These are phyloP conservation scores for Amanita rimosa DNA, from an alignment of 768 basidiomycete genomes.

Conservation along the genomic window DNA sequence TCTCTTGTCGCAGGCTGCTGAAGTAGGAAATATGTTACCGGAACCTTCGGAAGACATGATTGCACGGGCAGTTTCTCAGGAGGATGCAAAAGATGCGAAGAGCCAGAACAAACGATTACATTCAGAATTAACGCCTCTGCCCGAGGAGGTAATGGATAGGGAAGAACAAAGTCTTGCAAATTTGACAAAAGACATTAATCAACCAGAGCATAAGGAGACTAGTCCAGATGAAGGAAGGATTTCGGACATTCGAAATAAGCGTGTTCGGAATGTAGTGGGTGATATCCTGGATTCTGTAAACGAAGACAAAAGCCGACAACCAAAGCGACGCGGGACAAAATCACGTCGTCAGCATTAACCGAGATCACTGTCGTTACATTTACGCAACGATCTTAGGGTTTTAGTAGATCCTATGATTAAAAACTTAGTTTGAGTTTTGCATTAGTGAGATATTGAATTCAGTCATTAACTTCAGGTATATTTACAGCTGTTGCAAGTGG, in stretches of 20 bases:
- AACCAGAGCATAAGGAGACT: neutral
- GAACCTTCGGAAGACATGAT: slow-evolving; percentile 54
- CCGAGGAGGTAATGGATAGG: slow-evolving; percentile 19
- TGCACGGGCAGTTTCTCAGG: slow-evolving; percentile 21
- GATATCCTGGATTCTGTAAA: neutral
- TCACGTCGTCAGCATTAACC: slow-evolving; percentile 1
- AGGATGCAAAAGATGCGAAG: slow-evolving; percentile 10
- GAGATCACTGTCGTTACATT: slow-evolving; percentile 8
- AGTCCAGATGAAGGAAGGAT: neutral
- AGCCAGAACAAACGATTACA: slow-evolving; percentile 29
- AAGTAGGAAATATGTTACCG: slow-evolving; percentile 24
- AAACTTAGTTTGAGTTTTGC: neutral
- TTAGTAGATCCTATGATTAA: neutral
- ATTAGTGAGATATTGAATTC: neutral
- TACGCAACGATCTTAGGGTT: neutral
- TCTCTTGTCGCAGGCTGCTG: slow-evolving; percentile 34
- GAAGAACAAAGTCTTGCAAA: neutral
- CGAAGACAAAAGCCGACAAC: neutral
- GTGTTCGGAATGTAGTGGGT: neutral
- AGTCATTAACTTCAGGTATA: slow-evolving; percentile 7
- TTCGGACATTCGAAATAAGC: neutral
- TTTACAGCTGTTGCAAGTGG: slow-evolving; percentile 10
- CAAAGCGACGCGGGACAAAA: slow-evolving; percentile 4
- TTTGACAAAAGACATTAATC: neutral
- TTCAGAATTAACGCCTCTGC: slow-evolving; percentile 30